Evolutionary conservation across 2,329 filamentous ascomycete genomes (phyloP).

Genomic region (Phyllosticta ampelicida): DNA sequence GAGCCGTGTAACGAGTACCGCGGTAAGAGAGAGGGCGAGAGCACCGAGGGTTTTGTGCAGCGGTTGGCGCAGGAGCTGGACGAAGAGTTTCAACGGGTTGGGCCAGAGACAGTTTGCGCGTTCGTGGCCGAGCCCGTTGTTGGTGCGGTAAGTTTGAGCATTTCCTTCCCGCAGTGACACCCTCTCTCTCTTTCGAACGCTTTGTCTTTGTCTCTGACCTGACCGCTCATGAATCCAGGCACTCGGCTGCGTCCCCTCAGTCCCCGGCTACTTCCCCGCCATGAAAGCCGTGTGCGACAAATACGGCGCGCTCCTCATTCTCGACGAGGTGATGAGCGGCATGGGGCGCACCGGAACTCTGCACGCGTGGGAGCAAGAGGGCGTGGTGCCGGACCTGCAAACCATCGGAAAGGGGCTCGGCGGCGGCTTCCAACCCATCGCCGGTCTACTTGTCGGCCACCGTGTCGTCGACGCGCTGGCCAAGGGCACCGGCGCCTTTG

Average conservation of each 20-base stretch:
- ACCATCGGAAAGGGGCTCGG: slow-evolving; percentile 57
- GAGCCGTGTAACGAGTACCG: slow-evolving; percentile 59
- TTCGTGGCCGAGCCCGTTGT: slow-evolving; percentile 67
- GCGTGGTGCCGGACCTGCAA: slow-evolving; percentile 52
- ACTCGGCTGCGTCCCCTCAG: slow-evolving; percentile 56
- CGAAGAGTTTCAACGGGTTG: slow-evolving; percentile 52
- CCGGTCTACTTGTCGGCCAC: slow-evolving; percentile 46
- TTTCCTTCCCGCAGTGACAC: neutral
- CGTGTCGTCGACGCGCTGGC: slow-evolving; percentile 41
- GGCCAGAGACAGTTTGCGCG: slow-evolving; percentile 55
- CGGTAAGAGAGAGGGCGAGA: slow-evolving; percentile 41
- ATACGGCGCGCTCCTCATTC: slow-evolving; percentile 62
- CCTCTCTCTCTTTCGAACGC: too few relatives aligned
- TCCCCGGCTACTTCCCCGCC: slow-evolving; percentile 57
- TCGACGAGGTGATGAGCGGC: slow-evolving; percentile 71
- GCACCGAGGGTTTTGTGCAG: slow-evolving; percentile 47
- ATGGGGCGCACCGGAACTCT: slow-evolving; percentile 49
- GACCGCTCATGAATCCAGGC: slow-evolving; percentile 33
- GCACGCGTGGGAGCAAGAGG: slow-evolving; percentile 53
- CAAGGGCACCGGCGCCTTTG: slow-evolving; percentile 38
- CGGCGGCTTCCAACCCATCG: slow-evolving; percentile 52
- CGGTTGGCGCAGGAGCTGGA: slow-evolving; percentile 56
- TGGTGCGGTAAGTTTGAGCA: slow-evolving; percentile 45
- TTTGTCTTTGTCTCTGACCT: neutral
- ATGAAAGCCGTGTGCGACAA: slow-evolving; percentile 58